Percentiles rank a stretch among this genome's conserved stretches.
phyloP scores from a whole-genome alignment of 202 grass and related monocot genomes.

The Musa balbisiana region DNA sequence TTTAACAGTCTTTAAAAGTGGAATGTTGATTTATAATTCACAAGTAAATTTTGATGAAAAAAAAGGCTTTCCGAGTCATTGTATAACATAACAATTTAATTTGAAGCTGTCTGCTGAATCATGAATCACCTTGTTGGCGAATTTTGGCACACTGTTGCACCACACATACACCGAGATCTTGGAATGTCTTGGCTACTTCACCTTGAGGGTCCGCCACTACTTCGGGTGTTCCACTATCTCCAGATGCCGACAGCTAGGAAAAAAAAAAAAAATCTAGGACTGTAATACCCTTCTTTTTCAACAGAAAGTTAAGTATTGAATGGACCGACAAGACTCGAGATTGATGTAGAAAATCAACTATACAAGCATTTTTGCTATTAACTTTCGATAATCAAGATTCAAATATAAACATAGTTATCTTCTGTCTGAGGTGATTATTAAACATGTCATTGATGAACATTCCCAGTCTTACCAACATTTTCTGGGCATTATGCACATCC shows the following conservation, averaged over 20 bases:
- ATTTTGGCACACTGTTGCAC: slow-evolving; percentile 99
- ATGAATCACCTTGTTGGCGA: slow-evolving; percentile 79
- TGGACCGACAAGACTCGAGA: no score
- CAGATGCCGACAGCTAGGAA: slow-evolving; percentile 85
- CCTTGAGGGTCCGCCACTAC: slow-evolving; percentile 87
- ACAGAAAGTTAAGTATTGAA: no score
- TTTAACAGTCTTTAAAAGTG: no score
- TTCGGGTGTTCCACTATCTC: slow-evolving; percentile 84
- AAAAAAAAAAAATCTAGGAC: slow-evolving; percentile 8
- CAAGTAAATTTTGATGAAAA: background rate
- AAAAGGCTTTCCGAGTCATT: background rate
- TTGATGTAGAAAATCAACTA: no score
- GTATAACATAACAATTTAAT: background rate
- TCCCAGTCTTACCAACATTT: background rate
- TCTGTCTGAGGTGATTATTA: no score
- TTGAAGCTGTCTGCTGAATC: background rate
- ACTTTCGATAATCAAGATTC: no score
- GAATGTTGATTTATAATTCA: no score
- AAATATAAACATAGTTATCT: no score
- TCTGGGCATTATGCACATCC: background rate
- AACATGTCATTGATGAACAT: background rate
- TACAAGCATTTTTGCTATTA: no score
- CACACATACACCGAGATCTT: slow-evolving; percentile 93
- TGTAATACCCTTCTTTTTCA: background rate
- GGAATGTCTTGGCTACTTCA: slow-evolving; percentile 85